Conservation (phyloP, 352 stramenopile species). For the Stramenopiles sp. region DNA sequence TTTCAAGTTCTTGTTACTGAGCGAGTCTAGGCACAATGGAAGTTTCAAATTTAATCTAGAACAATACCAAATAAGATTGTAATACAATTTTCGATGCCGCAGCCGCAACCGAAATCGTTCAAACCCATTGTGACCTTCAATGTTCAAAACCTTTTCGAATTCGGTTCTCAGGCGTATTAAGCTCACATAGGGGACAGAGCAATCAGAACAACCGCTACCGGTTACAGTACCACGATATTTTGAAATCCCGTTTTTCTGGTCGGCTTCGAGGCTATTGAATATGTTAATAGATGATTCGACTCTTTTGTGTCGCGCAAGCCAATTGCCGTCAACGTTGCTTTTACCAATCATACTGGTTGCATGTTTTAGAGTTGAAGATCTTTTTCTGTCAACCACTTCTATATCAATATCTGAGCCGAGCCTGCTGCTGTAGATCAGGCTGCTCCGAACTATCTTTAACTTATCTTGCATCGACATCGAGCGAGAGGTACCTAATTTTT, state of each 20-base stretch:
- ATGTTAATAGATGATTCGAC: too few relatives aligned
- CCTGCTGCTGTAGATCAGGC: not conserved
- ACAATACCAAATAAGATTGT: constrained; percentile 6
- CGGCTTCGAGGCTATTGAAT: not conserved
- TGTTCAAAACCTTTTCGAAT: not conserved
- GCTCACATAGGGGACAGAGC: not conserved
- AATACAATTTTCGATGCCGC: not conserved
- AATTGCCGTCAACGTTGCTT: too few relatives aligned
- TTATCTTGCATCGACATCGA: not conserved
- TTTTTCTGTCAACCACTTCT: not conserved
- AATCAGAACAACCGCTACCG: not conserved
- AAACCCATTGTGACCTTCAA: constrained; percentile 5
- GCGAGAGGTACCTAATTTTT: not conserved
- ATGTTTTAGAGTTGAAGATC: not conserved
- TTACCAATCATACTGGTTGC: too few relatives aligned
- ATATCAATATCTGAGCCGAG: not conserved
- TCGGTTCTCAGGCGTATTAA: not conserved
- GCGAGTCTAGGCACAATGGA: not conserved
- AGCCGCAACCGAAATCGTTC: not conserved
- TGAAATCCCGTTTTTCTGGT: not conserved
- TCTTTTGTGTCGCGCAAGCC: too few relatives aligned
- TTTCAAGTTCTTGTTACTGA: not conserved
- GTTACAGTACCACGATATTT: not conserved
- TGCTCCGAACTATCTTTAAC: not conserved
- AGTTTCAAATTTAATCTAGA: not conserved